Base-by-base conservation (phyloP, 306 rosid species). In the Begonia peltatifolia region DNA sequence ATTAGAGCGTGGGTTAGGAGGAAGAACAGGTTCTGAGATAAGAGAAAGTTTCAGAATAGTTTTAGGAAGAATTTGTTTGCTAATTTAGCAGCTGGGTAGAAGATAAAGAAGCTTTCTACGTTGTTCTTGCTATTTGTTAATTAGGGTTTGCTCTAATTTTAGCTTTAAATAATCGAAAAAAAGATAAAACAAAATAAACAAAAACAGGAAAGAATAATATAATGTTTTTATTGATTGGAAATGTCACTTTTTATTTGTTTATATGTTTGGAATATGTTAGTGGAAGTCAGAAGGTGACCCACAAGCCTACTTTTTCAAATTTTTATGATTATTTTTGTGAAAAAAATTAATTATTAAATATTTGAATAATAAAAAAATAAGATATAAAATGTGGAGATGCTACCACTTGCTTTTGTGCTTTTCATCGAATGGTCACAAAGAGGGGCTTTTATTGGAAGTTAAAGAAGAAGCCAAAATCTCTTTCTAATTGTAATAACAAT, bases 271-370 rank as follows among this genome's bases (percentile, higher is more conserved):
- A 83, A 90, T 80, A 75, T 80, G 84, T 81, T 73, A 86, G 99
- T 90, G 95, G 95, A 85, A 86, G 88, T 86, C 88, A 80, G 87
- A 83, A 52, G 80, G 49, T 74, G 99, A 50, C 84, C 95, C 83
- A 67, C 86, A 67, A 3, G 38, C n/a, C 63, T 30, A 48, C 56
- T n/a, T 57, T 75, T 72, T 68, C 61, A 54, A 53, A 41, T 53
- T 75, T 63, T 61, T 60, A 43, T 65, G 42, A n/a, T 22, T 42
- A 9, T 43, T 52, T 20, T 64, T 14, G 8, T 2, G 2, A 5
- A 30, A 35, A 52, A 46, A 6, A 38, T 12, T 36, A 51, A 10
- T 48, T 54, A n/a, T 42, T 0, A 5, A 30, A 30, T 5, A 30
- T 30, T 30, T 30, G 38, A 30, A 30, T 7, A 30, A 30, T 5